A percentile compares a stretch with the other conserved stretches of the same genome.
Evolutionary conservation across 345 rosid species (phyloP).

Genomic region (Pugionium dolabratum): DNA sequence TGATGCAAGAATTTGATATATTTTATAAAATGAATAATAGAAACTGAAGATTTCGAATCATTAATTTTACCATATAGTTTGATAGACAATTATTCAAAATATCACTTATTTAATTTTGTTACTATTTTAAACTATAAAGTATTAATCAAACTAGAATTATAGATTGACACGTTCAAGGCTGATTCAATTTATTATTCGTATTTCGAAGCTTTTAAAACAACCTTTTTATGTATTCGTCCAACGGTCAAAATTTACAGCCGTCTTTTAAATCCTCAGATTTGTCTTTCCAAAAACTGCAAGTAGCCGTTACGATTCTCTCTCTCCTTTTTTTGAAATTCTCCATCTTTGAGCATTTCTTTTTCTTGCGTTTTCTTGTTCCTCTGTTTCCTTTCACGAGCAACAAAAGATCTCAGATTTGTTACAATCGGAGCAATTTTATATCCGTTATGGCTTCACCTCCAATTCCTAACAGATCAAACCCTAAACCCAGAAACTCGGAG

Average conservation of each 20-base stretch:
- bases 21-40: too few species aligned
- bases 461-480: conserved; percentile 41
- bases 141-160: too few species aligned
- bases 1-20: too few species aligned
- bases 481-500: conserved; percentile 61
- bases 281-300: conserved; percentile 11
- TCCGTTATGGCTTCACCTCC: conserved; percentile 42
- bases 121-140: too few species aligned
- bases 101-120: too few species aligned
- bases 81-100: too few species aligned
- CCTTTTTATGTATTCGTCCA: conserved; percentile 19
- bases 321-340: neutral
- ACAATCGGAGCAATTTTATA: neutral
- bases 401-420: conserved; percentile 23
- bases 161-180: too few species aligned
- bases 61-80: too few species aligned
- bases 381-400: conserved; percentile 1
- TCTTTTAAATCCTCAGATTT: conserved; percentile 25
- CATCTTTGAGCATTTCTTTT: conserved; percentile 6
- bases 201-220: neutral
- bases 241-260: conserved; percentile 42
- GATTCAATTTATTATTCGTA: too few species aligned
- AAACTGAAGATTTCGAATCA: too few species aligned
- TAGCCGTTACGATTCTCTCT: conserved; percentile 46
- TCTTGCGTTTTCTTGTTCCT: conserved; percentile 8